Evolutionary conservation across 768 basidiomycete genomes (phyloP).

Genomic region (Trametes punicea): DNA sequence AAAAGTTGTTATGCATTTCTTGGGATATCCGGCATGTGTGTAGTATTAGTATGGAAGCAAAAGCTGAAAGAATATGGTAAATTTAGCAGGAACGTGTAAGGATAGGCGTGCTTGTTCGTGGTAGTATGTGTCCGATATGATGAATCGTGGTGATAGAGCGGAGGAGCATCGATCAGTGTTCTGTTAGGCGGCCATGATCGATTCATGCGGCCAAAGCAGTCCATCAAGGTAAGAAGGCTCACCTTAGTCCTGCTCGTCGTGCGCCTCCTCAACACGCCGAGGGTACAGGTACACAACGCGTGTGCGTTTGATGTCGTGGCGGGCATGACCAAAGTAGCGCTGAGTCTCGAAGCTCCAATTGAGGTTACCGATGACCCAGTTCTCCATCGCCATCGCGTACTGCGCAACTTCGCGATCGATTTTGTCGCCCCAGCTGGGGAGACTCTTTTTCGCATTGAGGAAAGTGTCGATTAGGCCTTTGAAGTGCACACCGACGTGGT

Average conservation of each 20-base stretch:
- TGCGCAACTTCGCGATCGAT: slow-evolving; percentile 46
- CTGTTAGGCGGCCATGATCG: not conserved
- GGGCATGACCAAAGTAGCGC: slow-evolving; percentile 61
- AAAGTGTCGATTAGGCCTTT: slow-evolving; percentile 49
- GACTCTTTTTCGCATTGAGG: slow-evolving; percentile 39
- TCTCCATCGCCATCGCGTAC: slow-evolving; percentile 53
- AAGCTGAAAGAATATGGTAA: no score
- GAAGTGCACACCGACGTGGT: slow-evolving; percentile 53
- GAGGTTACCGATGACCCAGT: slow-evolving; percentile 62
- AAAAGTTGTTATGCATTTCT: no score
- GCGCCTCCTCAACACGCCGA: slow-evolving; percentile 15
- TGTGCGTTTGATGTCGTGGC: slow-evolving; percentile 44
- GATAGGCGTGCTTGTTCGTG: no score
- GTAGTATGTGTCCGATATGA: no score
- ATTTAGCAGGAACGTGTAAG: no score
- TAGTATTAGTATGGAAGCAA: no score
- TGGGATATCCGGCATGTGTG: no score
- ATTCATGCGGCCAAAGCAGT: not conserved
- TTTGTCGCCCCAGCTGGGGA: slow-evolving; percentile 47
- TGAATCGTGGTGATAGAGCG: no score
- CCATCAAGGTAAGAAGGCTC: not conserved
- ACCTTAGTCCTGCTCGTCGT: slow-evolving; percentile 15
- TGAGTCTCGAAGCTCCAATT: slow-evolving; percentile 69
- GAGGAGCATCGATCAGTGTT: no score
- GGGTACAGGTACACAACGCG: slow-evolving; percentile 23